phyloP scores from a whole-genome alignment of 495 filamentous ascomycete species.

The Lasiosphaeria miniovina region DNA sequence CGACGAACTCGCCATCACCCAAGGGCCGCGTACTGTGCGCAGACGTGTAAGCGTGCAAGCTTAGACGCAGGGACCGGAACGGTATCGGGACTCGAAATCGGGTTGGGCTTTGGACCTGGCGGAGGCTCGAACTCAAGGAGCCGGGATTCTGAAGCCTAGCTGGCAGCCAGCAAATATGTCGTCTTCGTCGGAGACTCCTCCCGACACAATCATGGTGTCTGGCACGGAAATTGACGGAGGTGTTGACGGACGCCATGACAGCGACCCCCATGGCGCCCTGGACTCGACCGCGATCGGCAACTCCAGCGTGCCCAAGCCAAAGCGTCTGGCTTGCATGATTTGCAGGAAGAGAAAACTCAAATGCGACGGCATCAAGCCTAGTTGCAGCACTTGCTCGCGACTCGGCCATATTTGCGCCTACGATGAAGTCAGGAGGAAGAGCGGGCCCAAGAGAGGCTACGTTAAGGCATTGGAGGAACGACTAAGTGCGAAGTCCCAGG shows the following conservation, averaged over 20 bases:
- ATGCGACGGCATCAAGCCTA: constrained; percentile 74
- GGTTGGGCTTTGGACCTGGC: too few species aligned
- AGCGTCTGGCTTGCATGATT: constrained; percentile 94
- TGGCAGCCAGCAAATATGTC: constrained; percentile 34
- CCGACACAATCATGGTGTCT: constrained; percentile 36
- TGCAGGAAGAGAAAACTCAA: constrained; percentile 91
- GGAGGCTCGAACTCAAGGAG: too few species aligned
- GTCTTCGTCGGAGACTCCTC: constrained; percentile 35
- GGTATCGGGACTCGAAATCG: too few species aligned
- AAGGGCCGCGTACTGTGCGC: too few species aligned
- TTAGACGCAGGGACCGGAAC: too few species aligned
- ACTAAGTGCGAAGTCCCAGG: constrained; percentile 60
- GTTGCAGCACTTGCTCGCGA: constrained; percentile 87
- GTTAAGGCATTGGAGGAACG: constrained; percentile 96
- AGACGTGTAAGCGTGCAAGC: too few species aligned
- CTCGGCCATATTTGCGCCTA: constrained; percentile 90
- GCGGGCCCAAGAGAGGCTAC: constrained; percentile 95
- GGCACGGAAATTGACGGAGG: constrained; percentile 32
- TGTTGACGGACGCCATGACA: constrained; percentile 24
- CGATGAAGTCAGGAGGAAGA: constrained; percentile 95
- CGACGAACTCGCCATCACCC: too few species aligned
- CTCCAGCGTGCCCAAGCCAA: constrained; percentile 70
- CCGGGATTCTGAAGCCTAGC: background rate
- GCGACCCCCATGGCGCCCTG: too few species aligned
- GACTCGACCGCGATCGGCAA: constrained; percentile 37